Conservation (phyloP, 2,329 filamentous ascomycete genomes). For the Fragosphaeria purpurea region DNA sequence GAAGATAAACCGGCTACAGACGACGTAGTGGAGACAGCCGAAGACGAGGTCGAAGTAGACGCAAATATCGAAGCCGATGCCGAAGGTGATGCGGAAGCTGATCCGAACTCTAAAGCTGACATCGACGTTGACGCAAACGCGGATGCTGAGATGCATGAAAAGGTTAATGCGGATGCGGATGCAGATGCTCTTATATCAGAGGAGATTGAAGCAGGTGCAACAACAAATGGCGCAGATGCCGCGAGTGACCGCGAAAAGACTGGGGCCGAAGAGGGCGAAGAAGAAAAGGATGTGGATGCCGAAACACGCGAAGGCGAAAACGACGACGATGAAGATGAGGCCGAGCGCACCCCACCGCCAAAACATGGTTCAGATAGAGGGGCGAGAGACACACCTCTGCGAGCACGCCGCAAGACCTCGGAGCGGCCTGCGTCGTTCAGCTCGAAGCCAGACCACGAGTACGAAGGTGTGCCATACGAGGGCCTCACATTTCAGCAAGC, state of each 20-base stretch:
- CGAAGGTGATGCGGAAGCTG: conserved; percentile 10
- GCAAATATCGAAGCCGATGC: too few species aligned
- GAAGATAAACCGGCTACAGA: conserved; percentile 16
- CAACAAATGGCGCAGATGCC: conserved; percentile 5
- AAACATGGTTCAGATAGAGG: conserved; percentile 8
- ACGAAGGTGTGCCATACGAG: conserved; percentile 51
- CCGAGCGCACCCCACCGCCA: conserved; percentile 12
- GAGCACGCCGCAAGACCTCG: conserved; percentile 6
- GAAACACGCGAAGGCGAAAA: conserved; percentile 18
- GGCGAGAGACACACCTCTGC: conserved; percentile 8
- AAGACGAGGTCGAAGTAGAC: conserved; percentile 21
- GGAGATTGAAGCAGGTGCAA: conserved; percentile 17
- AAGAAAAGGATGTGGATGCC: conserved; percentile 14
- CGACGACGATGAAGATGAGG: conserved; percentile 2
- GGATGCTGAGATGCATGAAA: too few species aligned
- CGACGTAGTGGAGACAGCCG: conserved; percentile 23
- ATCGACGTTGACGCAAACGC: conserved; percentile 19
- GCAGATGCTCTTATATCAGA: conserved; percentile 2
- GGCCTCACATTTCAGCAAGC: conserved; percentile 73
- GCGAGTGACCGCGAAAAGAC: conserved; percentile 9
- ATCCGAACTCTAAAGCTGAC: conserved; percentile 17
- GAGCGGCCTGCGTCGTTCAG: conserved; percentile 6
- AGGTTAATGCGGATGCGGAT: conserved; percentile 10
- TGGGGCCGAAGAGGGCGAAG: conserved; percentile 8
- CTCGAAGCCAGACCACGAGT: conserved; percentile 37